Evolutionary conservation across 139 green algal genomes (phyloP).

Genomic region (Chlamydomonas incerta): DNA sequence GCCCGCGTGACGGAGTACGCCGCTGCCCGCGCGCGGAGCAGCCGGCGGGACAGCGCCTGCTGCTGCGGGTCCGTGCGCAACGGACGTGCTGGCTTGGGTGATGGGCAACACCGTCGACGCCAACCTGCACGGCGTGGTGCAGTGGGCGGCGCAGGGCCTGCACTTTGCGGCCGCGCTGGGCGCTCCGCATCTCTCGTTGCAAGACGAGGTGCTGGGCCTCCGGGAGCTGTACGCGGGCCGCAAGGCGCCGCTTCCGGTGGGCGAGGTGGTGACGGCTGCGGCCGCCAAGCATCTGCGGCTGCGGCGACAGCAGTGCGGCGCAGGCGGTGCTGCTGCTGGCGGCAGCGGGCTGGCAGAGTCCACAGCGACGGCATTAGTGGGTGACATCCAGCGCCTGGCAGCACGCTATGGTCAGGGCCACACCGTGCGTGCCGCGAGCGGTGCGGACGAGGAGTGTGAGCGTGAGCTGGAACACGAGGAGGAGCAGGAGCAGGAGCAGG

Average conservation of each 20-base stretch:
- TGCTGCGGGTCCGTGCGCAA: no score
- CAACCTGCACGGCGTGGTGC: slow-evolving; percentile 41
- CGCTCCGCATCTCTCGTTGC: slow-evolving; percentile 32
- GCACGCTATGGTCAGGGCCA: not conserved
- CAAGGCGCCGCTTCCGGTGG: not conserved
- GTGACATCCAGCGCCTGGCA: not conserved
- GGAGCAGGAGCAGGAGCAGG: slow-evolving; percentile 62
- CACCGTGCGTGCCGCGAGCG: not conserved
- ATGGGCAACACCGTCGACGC: slow-evolving; percentile 57
- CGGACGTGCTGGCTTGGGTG: slow-evolving; percentile 51
- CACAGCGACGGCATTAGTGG: not conserved
- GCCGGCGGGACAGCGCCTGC: no score
- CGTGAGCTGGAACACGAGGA: slow-evolving; percentile 61
- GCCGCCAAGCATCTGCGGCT: not conserved
- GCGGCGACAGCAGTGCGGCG: no score
- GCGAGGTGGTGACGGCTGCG: not conserved
- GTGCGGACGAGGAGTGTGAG: slow-evolving; percentile 59
- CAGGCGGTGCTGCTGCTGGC: no score
- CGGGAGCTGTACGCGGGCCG: slow-evolving; percentile 27
- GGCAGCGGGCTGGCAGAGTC: not conserved
- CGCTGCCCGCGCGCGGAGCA: no score
- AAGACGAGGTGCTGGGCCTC: slow-evolving; percentile 52
- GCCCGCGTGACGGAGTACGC: slow-evolving; percentile 2
- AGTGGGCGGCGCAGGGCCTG: slow-evolving; percentile 50
- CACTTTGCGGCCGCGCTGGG: slow-evolving; percentile 43